These are phyloP conservation scores for Candida mesenterica DNA, from an alignment of 1,139 yeast species.

Conservation along the genomic window DNA sequence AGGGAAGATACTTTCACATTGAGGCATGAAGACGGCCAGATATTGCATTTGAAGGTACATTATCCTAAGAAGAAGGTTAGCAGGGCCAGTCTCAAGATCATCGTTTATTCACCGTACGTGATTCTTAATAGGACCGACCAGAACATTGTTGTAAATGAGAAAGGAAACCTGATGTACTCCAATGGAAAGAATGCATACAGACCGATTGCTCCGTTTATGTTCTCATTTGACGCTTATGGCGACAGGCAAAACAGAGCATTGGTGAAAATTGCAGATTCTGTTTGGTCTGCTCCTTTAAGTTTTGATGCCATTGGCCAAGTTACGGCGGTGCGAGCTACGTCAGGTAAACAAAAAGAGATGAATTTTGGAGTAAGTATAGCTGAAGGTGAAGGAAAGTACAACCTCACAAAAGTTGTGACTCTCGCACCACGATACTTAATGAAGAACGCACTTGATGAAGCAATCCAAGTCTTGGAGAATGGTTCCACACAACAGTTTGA, in stretches of 20 bases:
- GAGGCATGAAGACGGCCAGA: conserved; percentile 62
- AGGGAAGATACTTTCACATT: conserved; percentile 53
- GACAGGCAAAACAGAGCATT: conserved; percentile 68
- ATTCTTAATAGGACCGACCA: conserved; percentile 78
- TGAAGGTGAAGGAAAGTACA: conserved; percentile 89
- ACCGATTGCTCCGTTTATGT: conserved; percentile 63
- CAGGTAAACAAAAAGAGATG: conserved; percentile 62
- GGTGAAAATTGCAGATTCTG: conserved; percentile 67
- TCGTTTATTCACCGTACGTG: conserved; percentile 82
- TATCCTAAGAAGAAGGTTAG: conserved; percentile 49
- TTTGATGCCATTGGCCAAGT: conserved; percentile 90
- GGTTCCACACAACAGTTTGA: conserved; percentile 52
- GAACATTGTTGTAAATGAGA: conserved; percentile 59
- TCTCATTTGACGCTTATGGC: conserved; percentile 67
- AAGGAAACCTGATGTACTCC: conserved; percentile 49
- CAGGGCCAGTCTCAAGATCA: conserved; percentile 58
- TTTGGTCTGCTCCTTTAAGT: conserved; percentile 75
- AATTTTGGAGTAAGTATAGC: conserved; percentile 71
- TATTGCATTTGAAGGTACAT: conserved; percentile 59
- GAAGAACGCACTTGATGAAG: conserved; percentile 57
- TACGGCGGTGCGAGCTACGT: conserved; percentile 59
- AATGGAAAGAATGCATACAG: conserved; percentile 23
- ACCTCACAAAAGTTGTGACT: conserved; percentile 72
- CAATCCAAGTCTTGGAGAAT: conserved; percentile 64
- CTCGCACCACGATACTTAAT: conserved; percentile 82